Evolutionary conservation across 2,329 filamentous ascomycete genomes (phyloP).

Genomic region (Pyrenophora teres): DNA sequence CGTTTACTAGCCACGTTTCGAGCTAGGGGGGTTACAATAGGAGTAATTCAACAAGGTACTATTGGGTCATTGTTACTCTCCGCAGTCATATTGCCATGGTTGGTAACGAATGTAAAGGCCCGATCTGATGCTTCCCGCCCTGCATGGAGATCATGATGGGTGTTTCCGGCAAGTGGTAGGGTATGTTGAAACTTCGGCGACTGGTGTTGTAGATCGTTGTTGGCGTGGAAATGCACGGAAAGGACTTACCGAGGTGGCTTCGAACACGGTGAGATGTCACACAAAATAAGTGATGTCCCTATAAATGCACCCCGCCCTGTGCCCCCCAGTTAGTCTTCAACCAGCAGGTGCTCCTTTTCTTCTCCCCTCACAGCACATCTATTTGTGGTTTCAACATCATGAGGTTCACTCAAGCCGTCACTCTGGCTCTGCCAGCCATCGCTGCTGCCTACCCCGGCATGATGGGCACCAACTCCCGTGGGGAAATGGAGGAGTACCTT

Average conservation of each 20-base stretch:
- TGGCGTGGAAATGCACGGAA: background rate
- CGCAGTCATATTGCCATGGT: background rate
- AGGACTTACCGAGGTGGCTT: background rate
- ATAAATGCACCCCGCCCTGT: background rate
- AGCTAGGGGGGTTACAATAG: background rate
- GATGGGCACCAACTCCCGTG: conserved; percentile 18
- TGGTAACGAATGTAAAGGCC: background rate
- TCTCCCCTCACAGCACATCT: background rate
- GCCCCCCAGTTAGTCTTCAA: background rate
- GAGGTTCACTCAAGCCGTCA: conserved; percentile 15
- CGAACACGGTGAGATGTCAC: background rate
- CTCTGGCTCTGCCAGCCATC: conserved; percentile 21
- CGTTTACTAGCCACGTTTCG: background rate
- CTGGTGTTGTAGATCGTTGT: conserved; percentile 5
- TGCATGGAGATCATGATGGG: conserved; percentile 1
- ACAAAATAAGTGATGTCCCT: background rate
- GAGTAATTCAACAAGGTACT: background rate
- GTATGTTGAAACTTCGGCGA: background rate
- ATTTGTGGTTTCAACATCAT: conserved; percentile 6
- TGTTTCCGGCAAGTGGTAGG: background rate
- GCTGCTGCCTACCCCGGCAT: conserved; percentile 23
- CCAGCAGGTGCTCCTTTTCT: background rate
- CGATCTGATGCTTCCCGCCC: background rate
- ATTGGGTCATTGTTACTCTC: background rate
- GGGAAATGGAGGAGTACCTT: conserved; percentile 16